These are phyloP conservation scores for Hypoxylon sp. DNA, from an alignment of 2,329 filamentous ascomycete genomes.

Conservation along the genomic window DNA sequence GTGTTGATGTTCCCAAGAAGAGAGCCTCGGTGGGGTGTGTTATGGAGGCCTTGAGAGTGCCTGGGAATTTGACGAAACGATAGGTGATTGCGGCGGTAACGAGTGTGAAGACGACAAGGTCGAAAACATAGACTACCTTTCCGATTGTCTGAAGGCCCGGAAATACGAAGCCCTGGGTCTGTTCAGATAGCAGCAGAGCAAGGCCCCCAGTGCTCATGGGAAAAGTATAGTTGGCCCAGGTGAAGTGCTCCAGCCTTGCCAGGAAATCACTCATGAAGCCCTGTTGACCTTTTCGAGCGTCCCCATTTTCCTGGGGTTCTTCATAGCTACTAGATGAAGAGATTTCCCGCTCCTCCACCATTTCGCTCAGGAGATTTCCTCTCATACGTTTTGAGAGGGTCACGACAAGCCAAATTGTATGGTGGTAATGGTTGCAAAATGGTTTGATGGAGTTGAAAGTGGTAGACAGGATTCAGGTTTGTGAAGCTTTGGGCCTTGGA, in stretches of 20 bases:
- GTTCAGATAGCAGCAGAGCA: conserved; percentile 57
- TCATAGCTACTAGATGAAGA: conserved; percentile 38
- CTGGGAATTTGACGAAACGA: conserved; percentile 60
- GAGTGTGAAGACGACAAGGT: conserved; percentile 60
- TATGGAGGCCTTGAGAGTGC: conserved; percentile 59
- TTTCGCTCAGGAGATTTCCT: conserved; percentile 14
- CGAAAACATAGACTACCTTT: conserved; percentile 63
- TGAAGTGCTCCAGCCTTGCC: conserved; percentile 55
- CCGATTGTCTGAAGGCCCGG: conserved; percentile 63
- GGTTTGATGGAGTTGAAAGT: conserved; percentile 9
- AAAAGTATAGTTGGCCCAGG: conserved; percentile 61
- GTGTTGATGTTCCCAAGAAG: conserved; percentile 56
- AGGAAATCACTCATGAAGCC: conserved; percentile 35
- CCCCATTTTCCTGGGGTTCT: conserved; percentile 22
- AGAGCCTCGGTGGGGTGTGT: conserved; percentile 64
- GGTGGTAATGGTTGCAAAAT: conserved; percentile 6
- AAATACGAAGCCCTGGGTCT: conserved; percentile 58
- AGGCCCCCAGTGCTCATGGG: conserved; percentile 63
- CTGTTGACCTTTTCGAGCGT: conserved; percentile 20
- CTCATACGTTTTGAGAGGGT: background rate
- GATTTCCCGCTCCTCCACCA: conserved; percentile 26
- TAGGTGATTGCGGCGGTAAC: conserved; percentile 53
- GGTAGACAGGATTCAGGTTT: conserved; percentile 12
- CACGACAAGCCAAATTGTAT: conserved; percentile 4
- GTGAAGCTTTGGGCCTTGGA: conserved; percentile 4